Evolutionary conservation across 2,329 filamentous ascomycete genomes (phyloP).

Genomic region (Pseudopithomyces maydicus): DNA sequence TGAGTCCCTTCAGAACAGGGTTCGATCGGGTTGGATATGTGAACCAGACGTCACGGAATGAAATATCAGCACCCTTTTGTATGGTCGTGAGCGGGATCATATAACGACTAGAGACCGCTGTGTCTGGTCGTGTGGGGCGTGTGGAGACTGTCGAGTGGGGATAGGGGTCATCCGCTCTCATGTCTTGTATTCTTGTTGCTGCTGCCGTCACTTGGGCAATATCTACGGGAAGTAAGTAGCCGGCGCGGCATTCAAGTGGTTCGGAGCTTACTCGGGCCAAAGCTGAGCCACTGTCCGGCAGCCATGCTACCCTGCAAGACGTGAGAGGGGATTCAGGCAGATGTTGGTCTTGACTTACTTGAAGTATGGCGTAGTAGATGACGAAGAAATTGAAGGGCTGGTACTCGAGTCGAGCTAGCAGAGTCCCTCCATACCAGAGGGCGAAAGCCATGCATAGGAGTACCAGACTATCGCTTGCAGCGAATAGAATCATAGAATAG

Average conservation of each 20-base stretch:
- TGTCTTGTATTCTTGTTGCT: conserved; percentile 24
- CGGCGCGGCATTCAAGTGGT: conserved; percentile 1
- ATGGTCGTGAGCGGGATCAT: conserved; percentile 5
- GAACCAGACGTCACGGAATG: conserved; percentile 80
- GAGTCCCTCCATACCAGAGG: conserved; percentile 36
- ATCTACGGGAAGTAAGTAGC: conserved; percentile 16
- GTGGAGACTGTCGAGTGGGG: conserved; percentile 3
- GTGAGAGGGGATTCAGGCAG: neutral
- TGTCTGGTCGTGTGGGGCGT: neutral
- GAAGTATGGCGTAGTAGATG: conserved; percentile 32
- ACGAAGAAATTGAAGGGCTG: conserved; percentile 27
- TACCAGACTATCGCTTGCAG: conserved; percentile 63
- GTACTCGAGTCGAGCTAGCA: conserved; percentile 20
- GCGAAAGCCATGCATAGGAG: conserved; percentile 51
- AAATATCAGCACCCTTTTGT: conserved; percentile 58
- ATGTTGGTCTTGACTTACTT: conserved; percentile 1
- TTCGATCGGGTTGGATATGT: conserved; percentile 92
- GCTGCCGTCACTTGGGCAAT: conserved; percentile 31
- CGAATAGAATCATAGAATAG: conserved; percentile 23
- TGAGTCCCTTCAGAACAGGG: conserved; percentile 67
- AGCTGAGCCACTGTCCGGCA: conserved; percentile 33
- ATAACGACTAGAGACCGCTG: neutral
- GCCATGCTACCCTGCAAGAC: conserved; percentile 22
- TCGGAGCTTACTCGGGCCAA: conserved; percentile 29
- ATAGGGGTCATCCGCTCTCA: neutral